Evolutionary conservation across 306 rosid species (phyloP).

Genomic region (Begonia fuchsioides): DNA sequence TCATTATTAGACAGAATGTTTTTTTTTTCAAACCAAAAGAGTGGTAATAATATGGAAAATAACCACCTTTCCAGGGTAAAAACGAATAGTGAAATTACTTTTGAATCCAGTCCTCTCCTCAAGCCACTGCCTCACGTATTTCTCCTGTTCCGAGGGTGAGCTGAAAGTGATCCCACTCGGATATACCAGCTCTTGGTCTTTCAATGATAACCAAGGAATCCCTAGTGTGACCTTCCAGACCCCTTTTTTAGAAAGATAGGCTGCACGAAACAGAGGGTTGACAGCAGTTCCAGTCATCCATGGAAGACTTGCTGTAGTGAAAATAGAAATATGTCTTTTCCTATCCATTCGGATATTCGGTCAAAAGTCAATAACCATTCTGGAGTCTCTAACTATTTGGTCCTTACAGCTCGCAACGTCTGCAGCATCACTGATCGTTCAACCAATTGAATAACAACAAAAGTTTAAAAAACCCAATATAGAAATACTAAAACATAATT

Average conservation of each 20-base stretch:
- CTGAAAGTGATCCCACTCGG: slow-evolving; percentile 56
- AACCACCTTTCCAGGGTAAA: slow-evolving; percentile 73
- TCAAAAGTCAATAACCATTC: neutral
- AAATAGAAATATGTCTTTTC: slow-evolving; percentile 65
- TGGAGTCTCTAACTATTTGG: neutral
- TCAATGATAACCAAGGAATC: slow-evolving; percentile 79
- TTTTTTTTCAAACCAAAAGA: neutral
- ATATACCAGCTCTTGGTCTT: slow-evolving; percentile 62
- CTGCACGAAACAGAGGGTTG: slow-evolving; percentile 91
- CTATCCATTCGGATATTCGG: slow-evolving; percentile 39
- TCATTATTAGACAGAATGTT: slow-evolving; percentile 1
- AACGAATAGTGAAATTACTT: slow-evolving; percentile 35
- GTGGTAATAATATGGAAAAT: neutral
- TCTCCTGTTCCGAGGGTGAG: slow-evolving; percentile 57
- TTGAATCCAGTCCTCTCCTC: slow-evolving; percentile 63
- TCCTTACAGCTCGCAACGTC: too few relatives aligned
- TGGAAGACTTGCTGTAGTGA: slow-evolving; percentile 97
- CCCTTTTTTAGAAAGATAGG: slow-evolving; percentile 52
- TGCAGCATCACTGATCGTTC: too few relatives aligned
- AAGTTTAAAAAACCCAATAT: too few relatives aligned
- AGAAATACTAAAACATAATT: too few relatives aligned
- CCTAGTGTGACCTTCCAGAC: slow-evolving; percentile 59
- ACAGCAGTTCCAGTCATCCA: slow-evolving; percentile 99
- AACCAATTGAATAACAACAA: too few relatives aligned
- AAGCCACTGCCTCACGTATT: slow-evolving; percentile 61